Evolutionary conservation across 305 asterid genomes (phyloP), one percentile per base, ranked within the genome.

Genomic region (Rubia tinctorum): DNA sequence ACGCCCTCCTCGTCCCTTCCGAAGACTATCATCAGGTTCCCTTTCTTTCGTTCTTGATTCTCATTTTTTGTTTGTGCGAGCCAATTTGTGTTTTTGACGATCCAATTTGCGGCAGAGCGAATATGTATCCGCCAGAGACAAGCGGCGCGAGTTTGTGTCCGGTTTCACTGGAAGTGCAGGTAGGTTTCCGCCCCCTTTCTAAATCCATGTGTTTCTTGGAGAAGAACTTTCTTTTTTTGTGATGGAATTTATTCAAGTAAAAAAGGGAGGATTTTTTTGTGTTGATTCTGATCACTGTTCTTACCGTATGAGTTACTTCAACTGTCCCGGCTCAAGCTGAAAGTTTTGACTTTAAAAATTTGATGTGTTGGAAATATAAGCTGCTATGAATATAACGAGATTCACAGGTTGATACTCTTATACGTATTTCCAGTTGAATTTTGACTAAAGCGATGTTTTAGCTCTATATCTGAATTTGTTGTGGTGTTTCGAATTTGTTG

Each of bases 81-180:
- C 23, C 15, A 23, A 18, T 71, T 40, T 2, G 17, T 0, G 13
- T 9, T 14, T 59, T 22, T 34, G 40, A 25, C 12, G 61, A 2
- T 27, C 34, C 55, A 69, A 39, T 42, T 55, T 53, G 59, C 66
- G 25, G 77, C 95, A 91, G 99, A 94, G 98, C 71, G 98, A 94
- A 81, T 92, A 94, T 76, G 99, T 92, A 14, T 90, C 98, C 18
- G 92, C 87, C 18, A 82, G 99, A 83, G 99, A 94, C 82, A 86
- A 89, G 81, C 80, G 97, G 76, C 87, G 98, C 18, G 91, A 63
- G 51, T 94, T 91, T 73, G 97, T 94, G 8, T 91, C 99, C 76
- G 97, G 97, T 76, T 94, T 94, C 82, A 83, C 88, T 8, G 99
- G 99, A 66, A 94, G 98, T 75, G 92, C 97, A 79, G 99, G 98